Evolutionary conservation across 306 rosid genomes (phyloP).

Genomic region (Prunus persica): Prunus_persica_NCBIv2 NC_034014.1:13148001-13148500

Average conservation of each 20-base stretch:
- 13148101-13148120: background rate
- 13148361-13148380: background rate
- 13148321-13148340: background rate
- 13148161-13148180: conserved; percentile 20
- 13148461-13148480: background rate
- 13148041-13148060: conserved; percentile 83
- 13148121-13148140: background rate
- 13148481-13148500: background rate
- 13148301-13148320: background rate
- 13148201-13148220: conserved; percentile 97
- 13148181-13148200: conserved; percentile 94
- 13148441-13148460: background rate
- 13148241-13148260: conserved; percentile 79
- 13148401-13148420: background rate
- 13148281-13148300: conserved; percentile 46
- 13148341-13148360: background rate
- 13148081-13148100: conserved; percentile 53
- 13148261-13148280: conserved; percentile 81
- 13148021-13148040: conserved; percentile 93
- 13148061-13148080: conserved; percentile 65
- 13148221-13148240: conserved; percentile 93
- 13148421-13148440: background rate
- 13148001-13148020: conserved; percentile 94
- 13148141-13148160: background rate
- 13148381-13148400: background rate